Percentiles rank a stretch among this genome's conserved stretches.
These are phyloP conservation scores for Daldinia caldariorum DNA, from an alignment of 495 filamentous ascomycete species.

Conservation along the genomic window DNA sequence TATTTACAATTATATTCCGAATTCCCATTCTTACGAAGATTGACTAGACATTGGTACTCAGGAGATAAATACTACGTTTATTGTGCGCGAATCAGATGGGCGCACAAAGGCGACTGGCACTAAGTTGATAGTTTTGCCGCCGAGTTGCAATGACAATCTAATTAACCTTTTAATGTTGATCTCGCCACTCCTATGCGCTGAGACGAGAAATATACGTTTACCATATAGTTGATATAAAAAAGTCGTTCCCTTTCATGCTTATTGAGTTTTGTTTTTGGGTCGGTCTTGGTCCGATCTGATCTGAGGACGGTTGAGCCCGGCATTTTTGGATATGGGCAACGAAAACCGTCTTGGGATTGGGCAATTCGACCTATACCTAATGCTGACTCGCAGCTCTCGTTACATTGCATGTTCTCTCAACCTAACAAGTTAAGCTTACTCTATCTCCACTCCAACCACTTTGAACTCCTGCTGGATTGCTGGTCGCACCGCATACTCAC, in stretches of 20 bases:
- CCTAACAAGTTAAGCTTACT: slow-evolving; percentile 31
- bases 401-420: slow-evolving; percentile 21
- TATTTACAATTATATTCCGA: slow-evolving; percentile 16
- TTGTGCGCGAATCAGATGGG: slow-evolving; percentile 34
- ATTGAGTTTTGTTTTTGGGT: not conserved
- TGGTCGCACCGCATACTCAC: slow-evolving; percentile 42
- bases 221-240: slow-evolving; percentile 27
- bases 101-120: slow-evolving; percentile 14
- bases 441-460: slow-evolving; percentile 27
- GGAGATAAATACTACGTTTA: slow-evolving; percentile 21
- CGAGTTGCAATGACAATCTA: slow-evolving; percentile 22
- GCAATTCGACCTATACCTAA: slow-evolving; percentile 14
- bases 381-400: slow-evolving; percentile 28
- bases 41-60: slow-evolving; percentile 26
- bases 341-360: slow-evolving; percentile 19
- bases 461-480: slow-evolving; percentile 1
- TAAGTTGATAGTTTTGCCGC: slow-evolving; percentile 31
- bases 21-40: slow-evolving; percentile 29
- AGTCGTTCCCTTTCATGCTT: slow-evolving; percentile 23
- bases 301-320: slow-evolving; percentile 14
- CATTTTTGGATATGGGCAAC: slow-evolving; percentile 14
- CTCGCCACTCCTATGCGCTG: slow-evolving; percentile 14
- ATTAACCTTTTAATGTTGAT: slow-evolving; percentile 27
- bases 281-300: slow-evolving; percentile 2
- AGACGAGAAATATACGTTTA: slow-evolving; percentile 30